These are phyloP conservation scores for Clonostachys byssicola DNA, from an alignment of 2,329 filamentous ascomycete species.

Conservation along the genomic window DNA sequence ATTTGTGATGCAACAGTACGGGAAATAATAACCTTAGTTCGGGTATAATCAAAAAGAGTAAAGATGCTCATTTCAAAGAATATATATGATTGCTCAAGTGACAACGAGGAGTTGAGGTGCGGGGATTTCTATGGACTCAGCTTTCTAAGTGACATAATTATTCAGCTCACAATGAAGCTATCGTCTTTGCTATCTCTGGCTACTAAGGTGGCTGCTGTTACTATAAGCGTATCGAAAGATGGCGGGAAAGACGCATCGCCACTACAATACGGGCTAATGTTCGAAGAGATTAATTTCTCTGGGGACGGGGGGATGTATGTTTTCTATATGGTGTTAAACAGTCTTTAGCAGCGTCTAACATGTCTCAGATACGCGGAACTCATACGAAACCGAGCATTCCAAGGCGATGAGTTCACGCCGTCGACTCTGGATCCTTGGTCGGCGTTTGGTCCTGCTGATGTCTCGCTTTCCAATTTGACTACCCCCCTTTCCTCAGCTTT, in stretches of 20 bases:
- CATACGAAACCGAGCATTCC: conserved; percentile 2
- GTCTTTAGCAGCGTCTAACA: not conserved
- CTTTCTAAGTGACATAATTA: too few species aligned
- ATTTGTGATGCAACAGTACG: too few species aligned
- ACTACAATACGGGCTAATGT: not conserved
- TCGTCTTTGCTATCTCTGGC: not conserved
- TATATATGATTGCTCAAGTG: too few species aligned
- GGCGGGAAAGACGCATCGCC: not conserved
- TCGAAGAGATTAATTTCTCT: conserved; percentile 1
- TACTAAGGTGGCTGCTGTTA: not conserved
- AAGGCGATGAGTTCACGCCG: not conserved
- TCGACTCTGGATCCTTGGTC: not conserved
- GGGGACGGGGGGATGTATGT: conserved; percentile 1
- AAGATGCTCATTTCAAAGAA: too few species aligned
- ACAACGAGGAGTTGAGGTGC: too few species aligned
- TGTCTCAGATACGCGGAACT: not conserved
- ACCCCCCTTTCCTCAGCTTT: not conserved
- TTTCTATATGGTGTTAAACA: not conserved
- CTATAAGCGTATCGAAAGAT: not conserved
- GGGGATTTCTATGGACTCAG: too few species aligned
- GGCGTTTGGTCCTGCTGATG: not conserved
- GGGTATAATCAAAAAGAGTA: too few species aligned
- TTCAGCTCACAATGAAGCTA: too few species aligned
- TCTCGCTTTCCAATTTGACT: not conserved
- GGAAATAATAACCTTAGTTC: too few species aligned